These are phyloP conservation scores for Leucocoprinus birnbaumii DNA, from an alignment of 768 basidiomycete species.

Conservation along the genomic window DNA sequence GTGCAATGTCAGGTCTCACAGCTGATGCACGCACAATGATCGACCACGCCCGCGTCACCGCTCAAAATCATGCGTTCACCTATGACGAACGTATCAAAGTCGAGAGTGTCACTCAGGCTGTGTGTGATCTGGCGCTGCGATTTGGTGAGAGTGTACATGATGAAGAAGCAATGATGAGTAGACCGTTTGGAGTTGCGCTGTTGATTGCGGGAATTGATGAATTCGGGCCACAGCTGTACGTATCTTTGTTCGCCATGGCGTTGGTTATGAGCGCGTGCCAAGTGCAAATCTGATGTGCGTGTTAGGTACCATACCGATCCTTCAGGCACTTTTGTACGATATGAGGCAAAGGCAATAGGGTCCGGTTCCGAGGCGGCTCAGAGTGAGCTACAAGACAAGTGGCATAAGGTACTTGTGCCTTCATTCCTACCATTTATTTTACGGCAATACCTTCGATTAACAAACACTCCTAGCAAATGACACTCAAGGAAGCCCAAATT, in stretches of 20 bases:
- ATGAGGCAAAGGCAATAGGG: constrained; percentile 98
- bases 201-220: constrained; percentile 98
- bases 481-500: constrained; percentile 81
- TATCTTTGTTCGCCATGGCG: not conserved
- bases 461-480: constrained; percentile 72
- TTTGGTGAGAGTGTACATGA: constrained; percentile 99
- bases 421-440: not conserved
- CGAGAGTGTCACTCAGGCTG: constrained; percentile 96
- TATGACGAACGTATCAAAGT: constrained; percentile 97
- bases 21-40: constrained; percentile 99
- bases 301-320: constrained; percentile 95
- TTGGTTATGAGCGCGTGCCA: not conserved
- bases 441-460: constrained; percentile 1
- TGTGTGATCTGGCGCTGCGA: constrained; percentile 93
- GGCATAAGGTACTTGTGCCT: constrained; percentile 72
- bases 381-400: constrained; percentile 94
- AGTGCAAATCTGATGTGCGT: not conserved
- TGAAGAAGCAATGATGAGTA: constrained; percentile 98
- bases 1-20: constrained; percentile 96
- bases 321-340: constrained; percentile 94
- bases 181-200: constrained; percentile 97
- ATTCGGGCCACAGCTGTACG: constrained; percentile 92
- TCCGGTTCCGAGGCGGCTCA: constrained; percentile 98
- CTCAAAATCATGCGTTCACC: constrained; percentile 93
- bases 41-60: constrained; percentile 97